These are phyloP conservation scores for Ophiostoma ulmi DNA, from an alignment of 2,329 filamentous ascomycete species.

Conservation along the genomic window DNA sequence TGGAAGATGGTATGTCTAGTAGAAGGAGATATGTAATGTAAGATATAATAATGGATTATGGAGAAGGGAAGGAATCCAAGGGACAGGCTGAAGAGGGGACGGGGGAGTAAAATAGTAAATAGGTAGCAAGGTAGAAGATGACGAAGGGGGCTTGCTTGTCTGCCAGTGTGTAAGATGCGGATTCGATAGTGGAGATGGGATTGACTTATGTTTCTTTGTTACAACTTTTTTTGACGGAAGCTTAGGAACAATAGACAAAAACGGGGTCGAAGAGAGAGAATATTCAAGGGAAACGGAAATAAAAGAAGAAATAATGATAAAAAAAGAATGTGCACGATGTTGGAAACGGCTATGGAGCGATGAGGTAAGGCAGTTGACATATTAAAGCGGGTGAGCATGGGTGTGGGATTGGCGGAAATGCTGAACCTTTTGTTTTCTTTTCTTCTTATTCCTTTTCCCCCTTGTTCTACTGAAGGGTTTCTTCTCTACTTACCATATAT, in stretches of 20 bases:
- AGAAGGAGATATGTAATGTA: background rate
- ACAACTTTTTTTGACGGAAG: background rate
- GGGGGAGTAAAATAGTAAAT: background rate
- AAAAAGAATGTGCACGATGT: background rate
- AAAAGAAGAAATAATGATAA: background rate
- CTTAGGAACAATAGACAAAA: background rate
- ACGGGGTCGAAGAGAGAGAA: background rate
- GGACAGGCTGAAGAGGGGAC: background rate
- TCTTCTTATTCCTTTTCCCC: slow-evolving; percentile 34
- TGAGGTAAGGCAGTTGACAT: background rate
- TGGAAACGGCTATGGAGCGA: background rate
- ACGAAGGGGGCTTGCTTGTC: background rate
- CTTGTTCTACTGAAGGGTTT: background rate
- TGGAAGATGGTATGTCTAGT: background rate
- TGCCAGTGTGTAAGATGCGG: background rate
- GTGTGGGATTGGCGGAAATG: background rate
- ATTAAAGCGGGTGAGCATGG: background rate
- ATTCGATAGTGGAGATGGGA: background rate
- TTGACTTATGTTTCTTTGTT: slow-evolving; percentile 10
- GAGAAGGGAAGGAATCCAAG: background rate
- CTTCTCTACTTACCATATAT: background rate
- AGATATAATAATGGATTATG: background rate
- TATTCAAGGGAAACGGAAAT: background rate
- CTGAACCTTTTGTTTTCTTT: slow-evolving; percentile 40
- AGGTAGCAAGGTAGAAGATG: slow-evolving; percentile 8